A percentile compares a stretch with the other conserved stretches of the same genome.
phyloP scores from a whole-genome alignment of 2,329 filamentous ascomycete genomes.

The Aspergillus sp. region DNA sequence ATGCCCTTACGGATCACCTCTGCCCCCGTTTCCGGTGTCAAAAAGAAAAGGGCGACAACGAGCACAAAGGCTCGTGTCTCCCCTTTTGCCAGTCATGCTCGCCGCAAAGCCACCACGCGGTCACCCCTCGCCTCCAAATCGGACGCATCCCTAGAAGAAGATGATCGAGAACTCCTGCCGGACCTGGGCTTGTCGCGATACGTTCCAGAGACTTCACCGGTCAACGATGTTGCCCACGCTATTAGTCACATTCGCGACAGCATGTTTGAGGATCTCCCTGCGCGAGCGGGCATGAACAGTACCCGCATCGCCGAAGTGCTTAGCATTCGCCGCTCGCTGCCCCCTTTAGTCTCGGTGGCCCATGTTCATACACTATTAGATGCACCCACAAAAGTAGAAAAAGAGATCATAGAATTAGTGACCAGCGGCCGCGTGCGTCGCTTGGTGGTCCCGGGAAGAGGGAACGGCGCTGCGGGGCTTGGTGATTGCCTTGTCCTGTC shows the following conservation, averaged over 20 bases:
- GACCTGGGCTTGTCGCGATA: slow-evolving; percentile 53
- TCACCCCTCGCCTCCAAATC: slow-evolving; percentile 18
- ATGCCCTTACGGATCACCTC: slow-evolving; percentile 52
- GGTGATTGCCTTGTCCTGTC: slow-evolving; percentile 59
- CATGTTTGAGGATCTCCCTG: slow-evolving; percentile 59
- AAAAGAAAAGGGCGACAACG: slow-evolving; percentile 36
- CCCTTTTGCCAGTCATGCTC: slow-evolving; percentile 42
- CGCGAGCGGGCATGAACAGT: slow-evolving; percentile 61
- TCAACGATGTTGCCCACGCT: slow-evolving; percentile 53
- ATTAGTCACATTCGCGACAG: slow-evolving; percentile 52
- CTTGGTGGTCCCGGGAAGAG: slow-evolving; percentile 57
- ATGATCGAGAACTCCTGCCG: slow-evolving; percentile 45
- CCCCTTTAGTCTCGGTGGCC: slow-evolving; percentile 59
- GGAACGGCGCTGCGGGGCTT: slow-evolving; percentile 54
- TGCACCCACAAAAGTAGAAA: slow-evolving; percentile 59
- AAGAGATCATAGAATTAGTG: slow-evolving; percentile 57
- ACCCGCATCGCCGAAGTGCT: slow-evolving; percentile 60
- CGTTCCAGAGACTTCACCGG: slow-evolving; percentile 47
- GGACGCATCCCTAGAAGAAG: slow-evolving; percentile 21
- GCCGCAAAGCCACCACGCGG: slow-evolving; percentile 38
- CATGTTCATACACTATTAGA: slow-evolving; percentile 60
- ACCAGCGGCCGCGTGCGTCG: slow-evolving; percentile 53
- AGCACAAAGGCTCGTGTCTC: slow-evolving; percentile 32
- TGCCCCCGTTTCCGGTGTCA: slow-evolving; percentile 47
- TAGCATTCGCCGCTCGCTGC: slow-evolving; percentile 55